Base-by-base conservation (phyloP, 2,329 filamentous ascomycete genomes). In the Cryphonectria parasitica region DNA sequence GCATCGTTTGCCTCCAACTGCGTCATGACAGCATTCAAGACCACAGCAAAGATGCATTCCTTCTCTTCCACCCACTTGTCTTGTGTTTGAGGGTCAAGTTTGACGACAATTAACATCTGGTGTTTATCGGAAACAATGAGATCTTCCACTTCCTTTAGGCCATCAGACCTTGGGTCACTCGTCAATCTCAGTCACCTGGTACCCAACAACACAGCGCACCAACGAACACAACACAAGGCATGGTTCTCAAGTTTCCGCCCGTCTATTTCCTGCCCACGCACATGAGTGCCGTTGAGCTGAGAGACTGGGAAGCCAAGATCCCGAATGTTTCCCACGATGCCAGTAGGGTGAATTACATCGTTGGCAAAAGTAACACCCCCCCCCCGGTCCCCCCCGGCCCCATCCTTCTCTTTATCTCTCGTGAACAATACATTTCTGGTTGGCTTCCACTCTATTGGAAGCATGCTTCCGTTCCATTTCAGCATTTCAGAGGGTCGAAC, bases 211-310 rank as follows among this genome's bases (percentile, higher is more conserved):
- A 31, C 25, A 28, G 15, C 13, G 5, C 15, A 10, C 25, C 25
- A 58, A 31, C 11, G 13, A 58, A 34, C 28, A 17, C 54, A 58
- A 58, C 54, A 31, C 15, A 15, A n/a, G 34, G 13, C 31, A 80
- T 81, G 76, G 66, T 72, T 64, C 79, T 82, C 36, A 66, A 77
- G 3, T 82, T 88, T 49, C 92, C 93, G 15, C 84, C 88, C 4
- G 90, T 96, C 34, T 96, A 90, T 75, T 84, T 98, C 19, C 85
- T 97, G 0, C 82, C 90, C 0, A 89, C 91, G 4, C 92, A 94
- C 77, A 84, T 97, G 39, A 81, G 85, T 1, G 80, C 87, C 0
- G 86, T 90, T 8, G 87, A 91, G 73, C 82, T 92, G 13, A 87
- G 90, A 65, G 80, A 85, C 43, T 78, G 93, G 19, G 91, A 94